Evolutionary conservation across 441 rosid species (phyloP).

Genomic region (Populus hybrid): DNA sequence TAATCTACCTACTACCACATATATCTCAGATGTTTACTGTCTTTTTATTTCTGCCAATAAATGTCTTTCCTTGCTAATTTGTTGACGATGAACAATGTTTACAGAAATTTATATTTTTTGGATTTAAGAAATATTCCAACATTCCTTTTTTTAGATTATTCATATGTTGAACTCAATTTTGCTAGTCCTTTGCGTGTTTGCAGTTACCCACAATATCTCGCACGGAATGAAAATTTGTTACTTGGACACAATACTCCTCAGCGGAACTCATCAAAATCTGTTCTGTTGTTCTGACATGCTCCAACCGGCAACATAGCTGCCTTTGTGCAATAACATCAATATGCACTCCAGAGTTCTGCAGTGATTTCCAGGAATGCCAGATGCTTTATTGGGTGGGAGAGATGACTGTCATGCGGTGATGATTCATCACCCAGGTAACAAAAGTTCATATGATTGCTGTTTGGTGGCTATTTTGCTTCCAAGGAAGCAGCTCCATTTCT

Average conservation of each 20-base stretch:
- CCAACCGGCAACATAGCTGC: background rate
- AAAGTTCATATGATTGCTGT: background rate
- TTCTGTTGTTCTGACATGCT: background rate
- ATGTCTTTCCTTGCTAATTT: background rate
- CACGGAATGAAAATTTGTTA: background rate
- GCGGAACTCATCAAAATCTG: slow-evolving; percentile 10
- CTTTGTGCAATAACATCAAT: slow-evolving; percentile 8
- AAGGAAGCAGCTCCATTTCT: background rate
- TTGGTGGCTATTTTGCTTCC: background rate
- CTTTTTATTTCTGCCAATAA: background rate
- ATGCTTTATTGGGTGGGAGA: background rate
- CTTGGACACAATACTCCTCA: background rate
- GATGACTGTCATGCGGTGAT: slow-evolving; percentile 3
- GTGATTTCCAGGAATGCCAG: slow-evolving; percentile 6
- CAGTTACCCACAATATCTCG: slow-evolving; percentile 11
- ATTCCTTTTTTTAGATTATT: background rate
- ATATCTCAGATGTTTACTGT: background rate
- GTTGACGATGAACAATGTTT: background rate
- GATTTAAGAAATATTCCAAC: background rate
- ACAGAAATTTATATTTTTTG: background rate
- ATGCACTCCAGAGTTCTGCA: slow-evolving; percentile 8
- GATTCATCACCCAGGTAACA: slow-evolving; percentile 8
- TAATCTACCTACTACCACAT: background rate
- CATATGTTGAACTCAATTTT: background rate
- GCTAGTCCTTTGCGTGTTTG: background rate